Percentiles rank a stretch among this genome's conserved stretches.
Evolutionary conservation across 805 yeast species (phyloP).

Genomic region (Aciculoconidium aculeatum): DNA sequence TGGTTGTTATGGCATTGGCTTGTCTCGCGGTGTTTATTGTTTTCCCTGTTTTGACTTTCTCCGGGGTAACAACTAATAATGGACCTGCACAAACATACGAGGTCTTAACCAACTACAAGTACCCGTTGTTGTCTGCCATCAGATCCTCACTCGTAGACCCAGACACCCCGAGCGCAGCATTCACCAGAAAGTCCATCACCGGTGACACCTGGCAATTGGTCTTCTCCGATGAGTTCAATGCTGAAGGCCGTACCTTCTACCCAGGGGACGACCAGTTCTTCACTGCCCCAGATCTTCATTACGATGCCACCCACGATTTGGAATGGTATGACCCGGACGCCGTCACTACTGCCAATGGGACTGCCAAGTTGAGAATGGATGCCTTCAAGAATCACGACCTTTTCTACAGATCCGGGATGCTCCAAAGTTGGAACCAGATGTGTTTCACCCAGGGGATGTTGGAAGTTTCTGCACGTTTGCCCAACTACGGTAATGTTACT

Average conservation of each 20-base stretch:
- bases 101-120: conserved; percentile 39
- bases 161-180: conserved; percentile 32
- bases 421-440: conserved; percentile 87
- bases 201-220: conserved; percentile 33
- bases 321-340: conserved; percentile 44
- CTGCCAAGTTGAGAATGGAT: conserved; percentile 31
- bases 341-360: conserved; percentile 33
- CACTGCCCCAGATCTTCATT: conserved; percentile 35
- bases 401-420: conserved; percentile 84
- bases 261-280: conserved; percentile 42
- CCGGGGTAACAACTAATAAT: conserved; percentile 54
- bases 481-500: conserved; percentile 68
- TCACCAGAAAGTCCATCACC: conserved; percentile 13
- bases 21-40: conserved; percentile 66
- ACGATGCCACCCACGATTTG: conserved; percentile 38
- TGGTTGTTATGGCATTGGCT: conserved; percentile 53
- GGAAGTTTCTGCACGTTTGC: conserved; percentile 72
- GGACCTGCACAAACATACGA: conserved; percentile 33
- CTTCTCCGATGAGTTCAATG: conserved; percentile 39
- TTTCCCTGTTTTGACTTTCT: conserved; percentile 76
- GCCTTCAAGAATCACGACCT: conserved; percentile 56
- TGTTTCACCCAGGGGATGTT: conserved; percentile 82
- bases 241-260: conserved; percentile 38
- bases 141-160: conserved; percentile 34
- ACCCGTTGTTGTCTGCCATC: conserved; percentile 32